Conservation (phyloP, 2,329 filamentous ascomycete species). For the Stagonosporopsis rhizophila region DNA sequence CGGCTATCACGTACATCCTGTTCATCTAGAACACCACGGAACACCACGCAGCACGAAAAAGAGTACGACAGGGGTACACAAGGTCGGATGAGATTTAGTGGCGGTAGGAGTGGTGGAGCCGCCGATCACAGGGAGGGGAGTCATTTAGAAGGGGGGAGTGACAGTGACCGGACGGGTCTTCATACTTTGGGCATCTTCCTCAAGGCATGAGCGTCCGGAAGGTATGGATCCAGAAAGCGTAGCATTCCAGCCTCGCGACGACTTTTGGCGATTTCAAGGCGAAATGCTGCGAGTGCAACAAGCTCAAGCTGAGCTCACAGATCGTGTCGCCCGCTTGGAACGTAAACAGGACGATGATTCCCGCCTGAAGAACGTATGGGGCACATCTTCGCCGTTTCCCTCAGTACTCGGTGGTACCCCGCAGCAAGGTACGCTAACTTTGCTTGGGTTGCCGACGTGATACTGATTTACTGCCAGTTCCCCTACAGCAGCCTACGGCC, state of each 20-base stretch:
- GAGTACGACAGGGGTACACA: not conserved
- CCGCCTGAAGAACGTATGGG: constrained; percentile 84
- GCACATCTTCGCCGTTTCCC: constrained; percentile 85
- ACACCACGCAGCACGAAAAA: not conserved
- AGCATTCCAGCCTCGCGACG: constrained; percentile 68
- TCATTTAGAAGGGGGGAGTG: constrained; percentile 19
- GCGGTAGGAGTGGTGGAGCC: constrained; percentile 18
- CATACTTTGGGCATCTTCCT: constrained; percentile 25
- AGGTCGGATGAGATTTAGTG: constrained; percentile 11
- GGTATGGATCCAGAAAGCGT: constrained; percentile 69
- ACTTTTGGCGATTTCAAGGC: constrained; percentile 69
- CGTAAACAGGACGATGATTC: constrained; percentile 68
- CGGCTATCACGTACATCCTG: not conserved
- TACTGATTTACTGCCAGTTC: constrained; percentile 62
- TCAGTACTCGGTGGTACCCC: constrained; percentile 81
- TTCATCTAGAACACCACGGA: not conserved
- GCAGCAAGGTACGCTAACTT: constrained; percentile 75
- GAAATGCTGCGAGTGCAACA: constrained; percentile 68
- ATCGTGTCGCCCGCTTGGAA: constrained; percentile 67
- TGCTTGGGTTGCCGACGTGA: not conserved
- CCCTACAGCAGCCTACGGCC: constrained; percentile 77
- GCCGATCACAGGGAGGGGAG: constrained; percentile 20
- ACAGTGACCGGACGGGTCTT: constrained; percentile 27
- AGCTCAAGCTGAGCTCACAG: constrained; percentile 66
- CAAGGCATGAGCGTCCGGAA: constrained; percentile 42